Evolutionary conservation across 306 rosid species (phyloP), one percentile per base, ranked within the genome.

Genomic region (Fragaria iinumae): DNA sequence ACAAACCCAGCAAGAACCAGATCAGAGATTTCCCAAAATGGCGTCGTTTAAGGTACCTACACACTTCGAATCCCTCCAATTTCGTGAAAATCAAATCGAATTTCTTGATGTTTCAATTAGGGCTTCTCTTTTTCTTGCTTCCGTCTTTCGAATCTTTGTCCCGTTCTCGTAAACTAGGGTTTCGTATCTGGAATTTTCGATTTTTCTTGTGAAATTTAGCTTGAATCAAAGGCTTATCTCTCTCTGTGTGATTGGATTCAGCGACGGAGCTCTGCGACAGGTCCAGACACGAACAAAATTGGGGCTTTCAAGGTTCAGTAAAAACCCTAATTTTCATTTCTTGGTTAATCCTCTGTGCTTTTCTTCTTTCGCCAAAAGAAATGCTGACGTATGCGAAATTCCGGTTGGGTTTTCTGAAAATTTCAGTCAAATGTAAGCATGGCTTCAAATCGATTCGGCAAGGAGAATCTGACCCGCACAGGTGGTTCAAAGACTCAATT

Each of bases 391-490:
- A 7, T 27, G 5, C 4, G 45, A 50, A 67, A 36, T 38, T 67
- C 41, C 82, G 45, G 53, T 53, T 60, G 44, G 25, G 71, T 80
- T 76, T 75, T 76, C 23, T 50, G 47, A 67, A 69, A 56, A 72
- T 39, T 80, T 29, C 78, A 89, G 96, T 85, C 77, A 52, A 86
- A 87, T 74, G 73, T 85, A 52, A 75, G 82, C 66, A 43, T 77
- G 23, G 87, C 64, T 8, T 62, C 73, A 65, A 81, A 83, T 12
- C 80, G 76, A 75, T 79, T 72, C 18, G 76, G 83, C 29, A 79
- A 73, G 34, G 89, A 76, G 50, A 83, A 64, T 47, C 87, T 23
- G 71, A 69, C 84, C 43, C 85, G 80, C 62, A 77, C 74, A 52
- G 76, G 71, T 69, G 90, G 91, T 83, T 78, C 52, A 6, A 55